Base-by-base conservation (phyloP, 2,329 filamentous ascomycete genomes). In the Cytospora mali region DNA sequence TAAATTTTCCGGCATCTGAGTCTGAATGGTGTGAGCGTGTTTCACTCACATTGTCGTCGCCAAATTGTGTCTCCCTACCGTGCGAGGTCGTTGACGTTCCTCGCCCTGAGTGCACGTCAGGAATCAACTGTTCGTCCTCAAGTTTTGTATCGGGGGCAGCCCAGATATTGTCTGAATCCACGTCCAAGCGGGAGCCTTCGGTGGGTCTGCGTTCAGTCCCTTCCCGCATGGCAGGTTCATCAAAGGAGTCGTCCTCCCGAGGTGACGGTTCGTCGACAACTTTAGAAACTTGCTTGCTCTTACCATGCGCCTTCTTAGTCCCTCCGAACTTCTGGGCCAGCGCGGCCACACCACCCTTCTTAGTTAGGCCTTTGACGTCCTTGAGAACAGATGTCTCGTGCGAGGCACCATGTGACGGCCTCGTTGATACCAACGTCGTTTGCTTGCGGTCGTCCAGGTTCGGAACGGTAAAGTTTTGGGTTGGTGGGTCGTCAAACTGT, bases 221-320 rank as follows among this genome's bases (percentile, higher is more conserved):
- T 68, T 82, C 77, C 78, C 78, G 79, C 28, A 80, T 69, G 18
- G 74, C 71, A 56, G 76, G 71, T 66, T 81, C 76, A 65, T 82
- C 77, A 69, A 80, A 79, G 31, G 79, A 68, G 66, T 81, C 78
- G 51, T 81, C 77, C 16, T 76, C 75, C 55, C 70, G 70, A 14
- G 73, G 62, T 39, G 73, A 69, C 65, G 75, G 73, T 65, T 76
- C 76, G 66, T 80, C 79, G 64, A 76, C 70, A 53, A 71, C 71
- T 70, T 75, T 75, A 65, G 75, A 75, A 51, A 74, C 70, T 63
- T 71, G 72, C 55, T 76, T 74, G 59, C 76, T 75, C 65, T 73
- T 75, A 49, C 66, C 71, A 64, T 74, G 75, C 48, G 69, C 72
- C 62, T 74, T 73, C 62, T 74, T 77, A 64, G 66, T 66, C 25